Evolutionary conservation across 1,284 basidiomycete species (phyloP), one percentile per base, ranked within the genome.

Genomic region (Rhodofomes roseus): DNA sequence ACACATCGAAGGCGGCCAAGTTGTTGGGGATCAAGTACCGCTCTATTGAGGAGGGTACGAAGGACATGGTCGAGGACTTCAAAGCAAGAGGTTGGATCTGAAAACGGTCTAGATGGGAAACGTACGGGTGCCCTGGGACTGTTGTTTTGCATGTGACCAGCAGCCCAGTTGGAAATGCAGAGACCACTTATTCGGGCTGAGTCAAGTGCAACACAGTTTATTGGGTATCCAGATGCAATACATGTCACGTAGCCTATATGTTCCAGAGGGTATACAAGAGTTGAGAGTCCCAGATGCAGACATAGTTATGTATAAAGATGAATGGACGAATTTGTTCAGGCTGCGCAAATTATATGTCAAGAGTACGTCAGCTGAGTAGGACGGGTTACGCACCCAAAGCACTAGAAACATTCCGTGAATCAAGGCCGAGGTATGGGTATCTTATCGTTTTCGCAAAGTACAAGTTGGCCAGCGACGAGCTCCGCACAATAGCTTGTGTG

Each of bases 1-100:
- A 76, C 54, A 71, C 73, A 5, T 34, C 64, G 4, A 84, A 82
- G 62, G 76, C 74, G 5, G 70, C 74, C 54, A 71, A 71, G n/a
- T 71, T 80, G 22, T 73, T 86, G 1, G 79, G 78, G 2, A 63
- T 85, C 48, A 73, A 77, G 60, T 83, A 80, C 65, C 76, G 76
- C 27, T 65, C 73, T 5, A 73, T 83, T 41, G 73, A 77, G 57
- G 73, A 82, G 61, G 74, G 69, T 11, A 71, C 76, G 8, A 73
- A 63, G 58, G 81, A 81, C 57, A 78, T 72, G 0, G 61, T 81
- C 16, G 70, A 67, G 0, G 74, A 78, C 62, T 76, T 77, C 60
- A 75, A 76, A 63, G 60, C 56, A 0, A 63, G 60, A 3, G 64
- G 63, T 16, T 69, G 66, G 66, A 31, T 65, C 44, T 52, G 36